A percentile compares a stretch with the other conserved stretches of the same genome.
Evolutionary conservation across 2,329 filamentous ascomycete species (phyloP).

Genomic region (Sphaerostilbella broomeana): DNA sequence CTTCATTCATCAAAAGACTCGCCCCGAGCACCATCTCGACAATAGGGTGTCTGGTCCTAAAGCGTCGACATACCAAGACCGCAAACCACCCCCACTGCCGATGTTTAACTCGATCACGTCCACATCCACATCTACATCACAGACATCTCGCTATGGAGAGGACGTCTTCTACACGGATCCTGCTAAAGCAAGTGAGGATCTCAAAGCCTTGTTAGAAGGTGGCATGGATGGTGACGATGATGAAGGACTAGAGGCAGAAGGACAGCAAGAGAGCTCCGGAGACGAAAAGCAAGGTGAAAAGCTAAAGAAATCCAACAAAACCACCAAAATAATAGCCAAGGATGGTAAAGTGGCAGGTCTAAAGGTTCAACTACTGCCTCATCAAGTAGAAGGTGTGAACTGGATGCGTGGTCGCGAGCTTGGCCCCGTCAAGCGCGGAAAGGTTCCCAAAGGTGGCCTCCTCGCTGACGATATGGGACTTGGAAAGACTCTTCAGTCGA

Average conservation of each 20-base stretch:
- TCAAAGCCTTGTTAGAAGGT: slow-evolving; percentile 77
- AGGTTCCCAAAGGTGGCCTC: slow-evolving; percentile 84
- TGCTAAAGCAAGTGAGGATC: slow-evolving; percentile 63
- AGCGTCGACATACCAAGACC: slow-evolving; percentile 41
- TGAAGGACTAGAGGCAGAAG: slow-evolving; percentile 27
- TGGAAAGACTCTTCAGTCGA: slow-evolving; percentile 92
- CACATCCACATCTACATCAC: slow-evolving; percentile 8
- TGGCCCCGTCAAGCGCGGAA: slow-evolving; percentile 73
- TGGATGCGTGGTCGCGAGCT: slow-evolving; percentile 96
- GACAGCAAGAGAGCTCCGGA: slow-evolving; percentile 5
- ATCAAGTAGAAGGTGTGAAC: slow-evolving; percentile 86
- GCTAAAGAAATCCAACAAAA: slow-evolving; percentile 16
- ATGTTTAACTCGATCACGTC: slow-evolving; percentile 40
- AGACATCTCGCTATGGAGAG: slow-evolving; percentile 27
- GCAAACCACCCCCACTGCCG: slow-evolving; percentile 38
- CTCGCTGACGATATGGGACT: slow-evolving; percentile 96
- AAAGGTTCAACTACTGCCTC: slow-evolving; percentile 80
- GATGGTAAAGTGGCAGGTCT: slow-evolving; percentile 65
- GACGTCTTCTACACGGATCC: slow-evolving; percentile 61
- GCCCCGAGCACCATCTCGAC: slow-evolving; percentile 52
- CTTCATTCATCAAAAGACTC: slow-evolving; percentile 48
- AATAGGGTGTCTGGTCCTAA: slow-evolving; percentile 42
- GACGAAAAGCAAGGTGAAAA: slow-evolving; percentile 18
- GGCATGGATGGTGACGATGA: slow-evolving; percentile 70
- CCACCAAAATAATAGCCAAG: slow-evolving; percentile 29